A percentile compares a stretch with the other conserved stretches of the same genome.
These are phyloP conservation scores for Cladosporium sp. DNA, from an alignment of 2,329 filamentous ascomycete genomes.

Conservation along the genomic window DNA sequence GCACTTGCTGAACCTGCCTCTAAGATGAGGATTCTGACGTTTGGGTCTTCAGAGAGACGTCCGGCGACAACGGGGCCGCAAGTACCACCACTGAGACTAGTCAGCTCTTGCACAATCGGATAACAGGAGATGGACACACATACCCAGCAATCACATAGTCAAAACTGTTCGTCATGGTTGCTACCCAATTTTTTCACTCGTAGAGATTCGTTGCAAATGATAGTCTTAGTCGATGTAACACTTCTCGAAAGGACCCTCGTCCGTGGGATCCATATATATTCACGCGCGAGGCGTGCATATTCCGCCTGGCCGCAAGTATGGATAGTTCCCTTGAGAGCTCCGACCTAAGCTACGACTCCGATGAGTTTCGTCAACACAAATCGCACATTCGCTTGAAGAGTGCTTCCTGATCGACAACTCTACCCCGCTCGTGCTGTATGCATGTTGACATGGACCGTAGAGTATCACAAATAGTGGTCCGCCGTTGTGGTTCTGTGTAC, in stretches of 20 bases:
- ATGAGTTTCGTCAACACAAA: neutral
- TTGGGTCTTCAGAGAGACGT: slow-evolving; percentile 30
- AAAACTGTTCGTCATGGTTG: slow-evolving; percentile 25
- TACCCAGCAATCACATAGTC: slow-evolving; percentile 32
- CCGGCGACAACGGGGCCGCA: slow-evolving; percentile 29
- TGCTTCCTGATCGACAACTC: neutral
- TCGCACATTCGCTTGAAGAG: neutral
- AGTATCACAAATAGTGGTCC: neutral
- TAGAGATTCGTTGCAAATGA: neutral
- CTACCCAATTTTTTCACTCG: neutral
- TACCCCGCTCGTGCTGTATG: neutral
- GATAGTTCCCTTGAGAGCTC: neutral
- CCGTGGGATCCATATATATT: neutral
- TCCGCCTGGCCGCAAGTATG: neutral
- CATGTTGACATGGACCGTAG: neutral
- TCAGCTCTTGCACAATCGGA: neutral
- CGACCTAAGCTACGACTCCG: neutral
- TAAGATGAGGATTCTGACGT: slow-evolving; percentile 29
- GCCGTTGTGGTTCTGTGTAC: neutral
- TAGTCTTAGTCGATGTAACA: neutral
- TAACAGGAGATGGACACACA: slow-evolving; percentile 16
- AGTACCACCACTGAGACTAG: slow-evolving; percentile 27
- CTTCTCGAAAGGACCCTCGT: neutral
- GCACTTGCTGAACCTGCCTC: slow-evolving; percentile 33
- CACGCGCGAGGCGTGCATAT: neutral